Evolutionary conservation across 768 basidiomycete genomes (phyloP).

Genomic region (Suillus spraguei): DNA sequence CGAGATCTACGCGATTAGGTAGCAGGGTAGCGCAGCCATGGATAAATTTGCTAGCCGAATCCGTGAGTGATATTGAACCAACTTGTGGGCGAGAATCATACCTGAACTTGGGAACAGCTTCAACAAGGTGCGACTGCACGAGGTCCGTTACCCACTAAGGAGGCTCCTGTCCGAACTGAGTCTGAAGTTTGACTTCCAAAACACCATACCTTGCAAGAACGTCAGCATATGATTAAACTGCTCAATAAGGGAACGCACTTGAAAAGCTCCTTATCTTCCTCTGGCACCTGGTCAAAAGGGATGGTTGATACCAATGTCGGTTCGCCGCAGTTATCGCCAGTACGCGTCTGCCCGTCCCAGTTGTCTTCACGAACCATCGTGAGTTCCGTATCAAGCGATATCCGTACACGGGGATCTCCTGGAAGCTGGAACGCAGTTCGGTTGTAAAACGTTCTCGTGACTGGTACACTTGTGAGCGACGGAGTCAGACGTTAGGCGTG

Average conservation of each 20-base stretch:
- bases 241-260: conserved; percentile 49
- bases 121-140: conserved; percentile 94
- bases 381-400: conserved; percentile 96
- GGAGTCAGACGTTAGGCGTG: not conserved
- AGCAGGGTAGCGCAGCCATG: conserved; percentile 94
- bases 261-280: conserved; percentile 90
- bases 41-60: conserved; percentile 76
- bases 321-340: conserved; percentile 90
- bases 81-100: conserved; percentile 30
- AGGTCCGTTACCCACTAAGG: conserved; percentile 96
- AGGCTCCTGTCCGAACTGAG: conserved; percentile 93
- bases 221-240: conserved; percentile 4
- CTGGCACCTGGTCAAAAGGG: conserved; percentile 63
- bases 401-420: conserved; percentile 83
- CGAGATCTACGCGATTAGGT: conserved; percentile 90
- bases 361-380: conserved; percentile 95
- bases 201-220: conserved; percentile 70
- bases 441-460: conserved; percentile 97
- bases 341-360: conserved; percentile 83
- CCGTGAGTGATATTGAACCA: conserved; percentile 2
- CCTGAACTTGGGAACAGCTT: conserved; percentile 98
- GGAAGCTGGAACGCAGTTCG: conserved; percentile 99
- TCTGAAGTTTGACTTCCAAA: conserved; percentile 96
- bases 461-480: conserved; percentile 40
- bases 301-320: conserved; percentile 66